Conservation (phyloP, 2,329 filamentous ascomycete species). For the Beauveria pseudobassiana region DNA sequence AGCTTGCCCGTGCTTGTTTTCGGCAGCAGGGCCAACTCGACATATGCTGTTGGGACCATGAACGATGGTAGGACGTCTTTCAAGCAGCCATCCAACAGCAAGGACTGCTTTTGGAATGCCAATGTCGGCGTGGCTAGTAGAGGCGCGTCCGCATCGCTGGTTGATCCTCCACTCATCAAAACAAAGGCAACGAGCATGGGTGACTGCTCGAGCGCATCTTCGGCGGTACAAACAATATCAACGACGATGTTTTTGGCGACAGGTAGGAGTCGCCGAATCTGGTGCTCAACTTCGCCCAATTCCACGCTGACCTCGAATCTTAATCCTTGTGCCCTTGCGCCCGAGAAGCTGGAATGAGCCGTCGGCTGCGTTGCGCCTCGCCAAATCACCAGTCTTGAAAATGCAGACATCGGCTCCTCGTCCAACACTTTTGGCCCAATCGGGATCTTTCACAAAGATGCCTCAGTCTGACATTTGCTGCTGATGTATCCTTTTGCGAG, state of each 20-base stretch:
- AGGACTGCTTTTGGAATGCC: background rate
- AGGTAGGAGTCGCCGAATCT: background rate
- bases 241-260: background rate
- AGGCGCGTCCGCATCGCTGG: background rate
- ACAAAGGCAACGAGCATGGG: constrained; percentile 1
- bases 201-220: background rate
- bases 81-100: background rate
- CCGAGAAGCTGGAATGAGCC: constrained; percentile 3
- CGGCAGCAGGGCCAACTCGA: background rate
- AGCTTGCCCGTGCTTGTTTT: constrained; percentile 1
- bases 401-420: background rate
- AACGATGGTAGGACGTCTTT: background rate
- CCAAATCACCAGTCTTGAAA: background rate
- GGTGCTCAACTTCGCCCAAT: background rate
- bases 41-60: background rate
- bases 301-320: constrained; percentile 6
- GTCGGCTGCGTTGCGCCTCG: background rate
- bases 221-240: background rate
- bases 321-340: background rate
- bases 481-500: background rate
- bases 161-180: background rate
- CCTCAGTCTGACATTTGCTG: background rate
- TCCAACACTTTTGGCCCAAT: background rate
- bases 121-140: background rate
- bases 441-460: background rate